Base-by-base conservation (phyloP, 164 flowering plant genomes). In the Berberis vulgaris region DNA sequence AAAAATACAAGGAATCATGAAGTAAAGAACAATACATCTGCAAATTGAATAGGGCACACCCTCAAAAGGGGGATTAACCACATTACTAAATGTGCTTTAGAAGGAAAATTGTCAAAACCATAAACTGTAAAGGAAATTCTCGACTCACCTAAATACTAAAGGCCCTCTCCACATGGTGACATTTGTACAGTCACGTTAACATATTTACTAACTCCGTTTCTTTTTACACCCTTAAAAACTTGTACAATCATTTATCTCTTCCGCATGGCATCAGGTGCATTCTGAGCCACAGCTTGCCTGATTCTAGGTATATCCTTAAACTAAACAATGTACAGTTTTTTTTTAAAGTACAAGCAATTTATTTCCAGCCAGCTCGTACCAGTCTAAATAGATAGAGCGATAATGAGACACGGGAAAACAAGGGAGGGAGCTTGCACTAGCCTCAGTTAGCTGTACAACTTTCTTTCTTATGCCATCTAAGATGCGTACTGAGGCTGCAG, bases 361-460 rank as follows among this genome's bases (percentile, higher is more conserved):
- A 26, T 26, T 26, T 26, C 26, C 26, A 26, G 26, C 26, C 26
- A 69, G 79, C 83, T 77, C 78, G 72, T 67, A 71, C 72, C 75
- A 57, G 69, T 54, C 63, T 49, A 40, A 74, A 75, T 71, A 69
- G 70, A 81, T 68, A 76, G 80, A 26, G 26, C 26, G 26, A 52
- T 47, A 47, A 43, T 8, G 26, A 47, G 46, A 49, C 40, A 63
- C 5, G 9, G 40, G 45, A 26, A 50, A 64, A 66, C 70, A 56
- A 71, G 66, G 64, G 73, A 68, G 68, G 70, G 68, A 57, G 60
- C 75, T 74, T 83, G 69, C 62, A 73, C 82, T 76, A 79, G 81
- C 81, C 79, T 80, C 83, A 70, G 88, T 89, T 82, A 87, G 95
- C 95, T 87, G 89, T 88, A 88, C 95, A 90, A 73, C 72, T 56